phyloP scores from a whole-genome alignment of 345 rosid genomes.

The Syzygium aqueum region DNA sequence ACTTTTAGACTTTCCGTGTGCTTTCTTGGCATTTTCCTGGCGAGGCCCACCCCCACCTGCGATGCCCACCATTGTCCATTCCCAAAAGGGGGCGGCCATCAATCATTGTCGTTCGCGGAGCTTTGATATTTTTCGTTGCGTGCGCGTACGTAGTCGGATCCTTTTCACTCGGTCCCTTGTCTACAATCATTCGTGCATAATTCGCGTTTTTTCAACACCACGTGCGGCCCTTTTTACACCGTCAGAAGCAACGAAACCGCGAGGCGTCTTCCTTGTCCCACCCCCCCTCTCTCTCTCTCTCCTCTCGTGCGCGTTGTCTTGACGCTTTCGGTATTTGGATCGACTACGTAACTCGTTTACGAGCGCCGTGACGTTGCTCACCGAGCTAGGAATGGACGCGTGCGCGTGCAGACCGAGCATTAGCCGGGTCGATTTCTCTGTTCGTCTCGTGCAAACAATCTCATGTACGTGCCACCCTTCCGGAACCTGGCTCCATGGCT shows the following conservation, averaged over 20 bases:
- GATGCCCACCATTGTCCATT: not conserved
- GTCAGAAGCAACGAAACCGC: not conserved
- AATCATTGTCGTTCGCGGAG: not conserved
- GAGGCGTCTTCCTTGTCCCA: not conserved
- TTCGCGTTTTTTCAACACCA: not conserved
- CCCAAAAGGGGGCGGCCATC: not conserved
- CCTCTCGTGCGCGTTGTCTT: not conserved
- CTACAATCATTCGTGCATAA: not conserved
- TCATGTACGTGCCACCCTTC: too few species aligned
- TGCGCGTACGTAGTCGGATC: not conserved
- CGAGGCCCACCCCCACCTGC: not conserved
- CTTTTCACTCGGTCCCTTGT: not conserved
- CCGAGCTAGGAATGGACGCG: not conserved
- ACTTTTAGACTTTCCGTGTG: not conserved
- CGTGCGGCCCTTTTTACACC: not conserved
- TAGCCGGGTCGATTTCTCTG: not conserved
- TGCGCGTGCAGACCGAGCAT: not conserved
- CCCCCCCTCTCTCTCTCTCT: not conserved
- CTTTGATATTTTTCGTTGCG: not conserved
- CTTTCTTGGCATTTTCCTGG: not conserved
- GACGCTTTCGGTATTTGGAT: not conserved
- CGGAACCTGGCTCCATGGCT: rapidly evolving
- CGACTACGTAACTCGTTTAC: not conserved
- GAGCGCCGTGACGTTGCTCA: not conserved
- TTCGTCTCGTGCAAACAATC: not conserved